A percentile compares a stretch with the other conserved stretches of the same genome.
These are phyloP conservation scores for Piper betle DNA, from an alignment of 164 flowering plant species.

Conservation along the genomic window DNA sequence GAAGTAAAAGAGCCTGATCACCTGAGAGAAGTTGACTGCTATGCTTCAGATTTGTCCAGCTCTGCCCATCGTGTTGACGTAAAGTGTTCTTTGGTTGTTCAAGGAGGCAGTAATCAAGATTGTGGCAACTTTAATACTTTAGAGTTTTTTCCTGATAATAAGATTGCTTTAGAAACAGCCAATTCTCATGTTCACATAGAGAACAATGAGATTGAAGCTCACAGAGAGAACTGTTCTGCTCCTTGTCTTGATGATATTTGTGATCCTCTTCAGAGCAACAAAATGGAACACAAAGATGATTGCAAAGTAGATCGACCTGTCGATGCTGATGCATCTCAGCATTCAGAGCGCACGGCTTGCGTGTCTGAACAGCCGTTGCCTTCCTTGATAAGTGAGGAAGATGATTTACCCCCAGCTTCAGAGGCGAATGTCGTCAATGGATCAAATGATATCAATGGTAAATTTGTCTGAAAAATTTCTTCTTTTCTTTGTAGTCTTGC, in stretches of 20 bases:
- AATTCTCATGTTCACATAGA: conserved; percentile 15
- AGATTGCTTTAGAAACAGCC: conserved; percentile 9
- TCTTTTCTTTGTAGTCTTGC: too few relatives aligned
- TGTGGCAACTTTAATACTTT: conserved; percentile 12
- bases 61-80: conserved; percentile 7
- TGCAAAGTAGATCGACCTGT: conserved; percentile 12
- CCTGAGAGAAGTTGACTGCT: conserved; percentile 14
- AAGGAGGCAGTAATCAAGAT: conserved; percentile 21
- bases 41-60: conserved; percentile 26
- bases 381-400: conserved; percentile 16
- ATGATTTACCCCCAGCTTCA: conserved; percentile 12
- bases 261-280: conserved; percentile 16
- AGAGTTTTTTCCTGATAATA: conserved; percentile 15
- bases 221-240: conserved; percentile 6
- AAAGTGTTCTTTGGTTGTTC: conserved; percentile 17
- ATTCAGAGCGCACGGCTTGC: conserved; percentile 18
- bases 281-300: conserved; percentile 21
- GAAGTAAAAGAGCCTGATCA: conserved; percentile 18
- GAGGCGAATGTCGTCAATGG: conserved; percentile 21
- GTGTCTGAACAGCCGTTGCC: conserved; percentile 23
- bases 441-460: conserved; percentile 34
- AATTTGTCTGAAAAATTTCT: background rate
- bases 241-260: conserved; percentile 19
- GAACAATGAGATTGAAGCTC: conserved; percentile 10
- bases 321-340: conserved; percentile 15